phyloP scores from a whole-genome alignment of 306 rosid genomes.

The Malus domestica region ASM211411v1 NC_041799.1:37912501-37913000 shows the following conservation, averaged over 20 bases:
- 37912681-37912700: constrained; percentile 10
- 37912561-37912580: neutral
- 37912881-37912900: neutral
- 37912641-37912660: constrained; percentile 6
- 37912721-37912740: constrained; percentile 34
- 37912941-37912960: constrained; percentile 69
- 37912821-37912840: neutral
- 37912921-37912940: constrained; percentile 66
- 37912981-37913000: constrained; percentile 42
- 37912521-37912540: neutral
- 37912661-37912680: constrained; percentile 26
- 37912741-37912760: constrained; percentile 56
- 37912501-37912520: neutral
- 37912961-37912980: constrained; percentile 81
- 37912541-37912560: neutral
- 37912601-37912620: neutral
- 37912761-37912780: constrained; percentile 40
- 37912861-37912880: neutral
- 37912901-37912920: constrained; percentile 44
- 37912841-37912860: neutral
- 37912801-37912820: neutral
- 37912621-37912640: neutral
- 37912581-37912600: neutral
- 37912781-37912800: neutral
- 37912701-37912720: constrained; percentile 22